Conservation (phyloP, 169 alveolate species). For the Plasmodium falciparum region DNA sequence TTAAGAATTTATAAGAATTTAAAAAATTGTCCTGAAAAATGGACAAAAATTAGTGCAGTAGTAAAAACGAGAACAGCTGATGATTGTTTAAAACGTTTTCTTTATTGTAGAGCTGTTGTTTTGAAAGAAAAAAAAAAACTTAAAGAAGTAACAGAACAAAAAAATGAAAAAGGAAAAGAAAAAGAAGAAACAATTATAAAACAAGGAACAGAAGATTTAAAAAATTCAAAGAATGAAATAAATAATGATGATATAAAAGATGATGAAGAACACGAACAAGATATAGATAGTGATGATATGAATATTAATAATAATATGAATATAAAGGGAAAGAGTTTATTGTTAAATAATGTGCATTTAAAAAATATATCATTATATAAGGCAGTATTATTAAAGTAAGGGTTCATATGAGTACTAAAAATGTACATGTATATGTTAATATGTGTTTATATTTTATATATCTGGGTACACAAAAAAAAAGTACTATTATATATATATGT, state of each 20-base stretch:
- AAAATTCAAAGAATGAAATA: slow-evolving; percentile 9
- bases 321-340: slow-evolving; percentile 50
- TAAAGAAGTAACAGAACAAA: slow-evolving; percentile 14
- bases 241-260: not conserved
- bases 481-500: not conserved
- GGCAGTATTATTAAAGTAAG: slow-evolving; percentile 57
- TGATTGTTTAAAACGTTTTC: slow-evolving; percentile 70
- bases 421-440: not conserved
- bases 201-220: not conserved
- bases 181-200: not conserved
- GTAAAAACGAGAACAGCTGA: slow-evolving; percentile 55
- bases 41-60: slow-evolving; percentile 61
- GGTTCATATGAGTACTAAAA: not conserved
- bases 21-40: slow-evolving; percentile 71
- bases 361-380: slow-evolving; percentile 62
- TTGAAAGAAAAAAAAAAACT: slow-evolving; percentile 57
- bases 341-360: slow-evolving; percentile 24
- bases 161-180: slow-evolving; percentile 7
- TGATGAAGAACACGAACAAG: slow-evolving; percentile 46
- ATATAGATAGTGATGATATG: slow-evolving; percentile 73
- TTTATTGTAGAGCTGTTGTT: slow-evolving; percentile 55
- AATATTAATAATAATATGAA: slow-evolving; percentile 48
- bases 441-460: not conserved
- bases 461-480: not conserved
- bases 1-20: slow-evolving; percentile 45